Evolutionary conservation across 805 yeast species (phyloP).

Genomic region (Nakazawaea peltata): DNA sequence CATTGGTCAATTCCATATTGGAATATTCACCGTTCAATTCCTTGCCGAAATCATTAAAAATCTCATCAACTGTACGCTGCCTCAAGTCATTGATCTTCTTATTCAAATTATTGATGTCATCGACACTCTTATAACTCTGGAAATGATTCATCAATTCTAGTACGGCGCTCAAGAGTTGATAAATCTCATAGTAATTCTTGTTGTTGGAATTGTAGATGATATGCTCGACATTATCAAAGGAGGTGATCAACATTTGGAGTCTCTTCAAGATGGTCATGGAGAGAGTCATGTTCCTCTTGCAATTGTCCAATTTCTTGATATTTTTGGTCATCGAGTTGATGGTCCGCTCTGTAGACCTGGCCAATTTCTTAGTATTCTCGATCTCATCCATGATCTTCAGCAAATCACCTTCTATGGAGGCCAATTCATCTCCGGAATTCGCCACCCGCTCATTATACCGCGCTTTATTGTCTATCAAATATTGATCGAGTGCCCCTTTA

Average conservation of each 20-base stretch:
- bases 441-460: constrained; percentile 20
- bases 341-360: constrained; percentile 47
- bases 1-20: constrained; percentile 39
- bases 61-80: constrained; percentile 54
- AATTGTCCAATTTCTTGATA: constrained; percentile 70
- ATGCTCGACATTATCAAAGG: constrained; percentile 52
- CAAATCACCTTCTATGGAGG: constrained; percentile 23
- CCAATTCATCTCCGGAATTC: constrained; percentile 16
- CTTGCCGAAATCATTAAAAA: constrained; percentile 64
- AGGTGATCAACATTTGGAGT: constrained; percentile 76
- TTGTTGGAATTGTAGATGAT: constrained; percentile 27
- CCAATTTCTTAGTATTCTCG: constrained; percentile 35
- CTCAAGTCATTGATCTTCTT: constrained; percentile 53
- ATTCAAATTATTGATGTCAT: constrained; percentile 64
- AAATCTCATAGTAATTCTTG: constrained; percentile 42
- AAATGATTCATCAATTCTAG: constrained; percentile 65
- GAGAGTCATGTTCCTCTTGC: constrained; percentile 75
- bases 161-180: constrained; percentile 59
- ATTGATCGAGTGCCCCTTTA: constrained; percentile 38
- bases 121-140: constrained; percentile 74
- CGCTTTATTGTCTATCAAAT: constrained; percentile 31
- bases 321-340: constrained; percentile 68
- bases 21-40: constrained; percentile 27
- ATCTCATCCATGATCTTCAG: constrained; percentile 34
- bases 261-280: constrained; percentile 84